Evolutionary conservation across 73 alveolate genomes (phyloP), one percentile per base, ranked within the genome.

Genomic region (Uronychia setigera): DNA sequence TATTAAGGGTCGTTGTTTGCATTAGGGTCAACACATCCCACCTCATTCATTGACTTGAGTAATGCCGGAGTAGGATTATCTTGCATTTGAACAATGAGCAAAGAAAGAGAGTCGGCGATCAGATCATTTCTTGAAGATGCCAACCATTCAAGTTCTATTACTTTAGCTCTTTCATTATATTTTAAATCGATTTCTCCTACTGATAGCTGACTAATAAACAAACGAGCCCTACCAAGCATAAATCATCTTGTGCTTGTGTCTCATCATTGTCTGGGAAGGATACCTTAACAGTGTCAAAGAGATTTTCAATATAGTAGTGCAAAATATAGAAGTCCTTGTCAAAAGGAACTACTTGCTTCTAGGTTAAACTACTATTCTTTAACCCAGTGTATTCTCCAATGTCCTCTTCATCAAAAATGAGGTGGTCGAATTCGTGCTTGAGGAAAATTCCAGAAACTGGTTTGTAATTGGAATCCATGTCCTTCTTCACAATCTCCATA

Each of bases 41-140:
- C 77, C 26, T 84, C 87, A 83, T 82, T 81, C 90, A 91, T 91
- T 28, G 59, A 57, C 27, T 88, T 90, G 26, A 91, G 79, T 11
- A 91, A 84, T 29, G 81, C 80, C 26, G 96, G 89, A 28, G 92
- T 85, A 5, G 96, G 96, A 59, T 91, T 87, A n/a, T 76, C 84
- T 33, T 85, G 78, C 1, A 87, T 76, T 81, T 91, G 89, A 76
- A 91, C 31, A 26, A 90, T 81, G n/a, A 91, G 78, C 28, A 91
- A 67, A 30, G 92, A 80, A 25, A 91, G 33, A 13, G 96, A 85
- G 82, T 91, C 96, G 27, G 96, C 92, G 9, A 91, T 57, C 77
- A 91, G 74, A 67, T 91, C 96, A 67, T 78, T 77, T 74, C 82
- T 81, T 33, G 96, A 93, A 30, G 91, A 83, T 30, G 94, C 88